These are phyloP conservation scores for Kazachstania sp. DNA, from an alignment of 1,139 yeast species.

Conservation along the genomic window DNA sequence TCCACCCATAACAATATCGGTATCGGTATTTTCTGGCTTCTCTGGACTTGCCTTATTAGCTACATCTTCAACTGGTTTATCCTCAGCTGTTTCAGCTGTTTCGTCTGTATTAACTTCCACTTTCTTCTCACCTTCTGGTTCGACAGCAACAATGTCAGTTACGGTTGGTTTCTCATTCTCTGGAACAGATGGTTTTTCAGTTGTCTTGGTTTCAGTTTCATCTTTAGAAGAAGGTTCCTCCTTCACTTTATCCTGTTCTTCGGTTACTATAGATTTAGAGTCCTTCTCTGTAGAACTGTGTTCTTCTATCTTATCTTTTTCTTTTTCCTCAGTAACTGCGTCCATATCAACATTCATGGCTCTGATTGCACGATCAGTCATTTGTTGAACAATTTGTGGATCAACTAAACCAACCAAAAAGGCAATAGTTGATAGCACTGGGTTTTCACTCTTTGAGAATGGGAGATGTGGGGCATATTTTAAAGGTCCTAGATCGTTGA, in stretches of 20 bases:
- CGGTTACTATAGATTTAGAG: too few species aligned
- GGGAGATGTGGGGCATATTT: conserved; percentile 80
- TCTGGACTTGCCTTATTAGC: not conserved
- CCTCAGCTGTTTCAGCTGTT: not conserved
- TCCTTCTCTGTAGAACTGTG: not conserved
- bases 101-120: not conserved
- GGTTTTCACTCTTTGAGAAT: conserved; percentile 78
- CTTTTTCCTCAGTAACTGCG: conserved; percentile 3
- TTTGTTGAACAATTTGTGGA: conserved; percentile 76
- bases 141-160: too few species aligned
- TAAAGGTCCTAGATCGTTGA: conserved; percentile 52
- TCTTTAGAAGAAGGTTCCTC: not conserved
- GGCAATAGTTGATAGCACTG: conserved; percentile 82
- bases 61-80: not conserved
- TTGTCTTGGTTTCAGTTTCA: too few species aligned
- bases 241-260: not conserved
- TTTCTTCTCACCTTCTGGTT: not conserved
- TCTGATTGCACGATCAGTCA: conserved; percentile 37
- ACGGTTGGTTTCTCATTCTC: too few species aligned
- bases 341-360: conserved; percentile 6
- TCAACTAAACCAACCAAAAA: conserved; percentile 83
- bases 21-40: not conserved
- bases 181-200: too few species aligned
- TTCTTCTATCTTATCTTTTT: not conserved
- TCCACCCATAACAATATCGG: not conserved